phyloP scores from a whole-genome alignment of 768 basidiomycete species.

The Symmetrospora coprosmae region DNA sequence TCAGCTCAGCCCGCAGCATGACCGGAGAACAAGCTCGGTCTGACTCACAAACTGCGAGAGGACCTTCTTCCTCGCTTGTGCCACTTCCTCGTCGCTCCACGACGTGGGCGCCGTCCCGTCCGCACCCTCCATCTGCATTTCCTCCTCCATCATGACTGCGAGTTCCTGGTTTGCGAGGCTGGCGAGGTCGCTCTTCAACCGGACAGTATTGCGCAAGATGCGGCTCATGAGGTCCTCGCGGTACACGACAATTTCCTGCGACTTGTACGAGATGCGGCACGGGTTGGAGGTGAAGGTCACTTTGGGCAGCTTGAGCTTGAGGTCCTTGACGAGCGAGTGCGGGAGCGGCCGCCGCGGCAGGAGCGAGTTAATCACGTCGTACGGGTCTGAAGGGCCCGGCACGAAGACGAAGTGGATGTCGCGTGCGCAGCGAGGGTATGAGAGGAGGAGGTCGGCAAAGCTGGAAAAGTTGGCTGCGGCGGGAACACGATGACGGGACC shows the following conservation, averaged over 20 bases:
- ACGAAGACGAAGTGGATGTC: constrained; percentile 82
- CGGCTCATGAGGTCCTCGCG: constrained; percentile 83
- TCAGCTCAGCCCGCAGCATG: neutral
- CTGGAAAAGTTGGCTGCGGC: constrained; percentile 65
- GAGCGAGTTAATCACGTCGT: constrained; percentile 53
- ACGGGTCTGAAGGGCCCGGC: constrained; percentile 81
- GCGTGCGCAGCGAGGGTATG: constrained; percentile 62
- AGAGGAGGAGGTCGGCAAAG: constrained; percentile 66
- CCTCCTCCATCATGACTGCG: constrained; percentile 19
- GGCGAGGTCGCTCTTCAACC: constrained; percentile 63
- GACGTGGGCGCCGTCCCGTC: neutral
- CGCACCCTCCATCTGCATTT: neutral
- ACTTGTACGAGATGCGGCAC: constrained; percentile 83
- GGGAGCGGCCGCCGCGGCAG: constrained; percentile 71
- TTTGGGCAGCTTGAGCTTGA: constrained; percentile 61
- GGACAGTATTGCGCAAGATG: constrained; percentile 81
- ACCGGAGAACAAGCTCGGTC: neutral
- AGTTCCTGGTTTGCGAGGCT: constrained; percentile 37
- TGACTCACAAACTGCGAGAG: constrained; percentile 7
- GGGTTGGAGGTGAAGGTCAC: constrained; percentile 77
- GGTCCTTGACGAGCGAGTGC: constrained; percentile 53
- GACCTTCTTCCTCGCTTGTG: constrained; percentile 8
- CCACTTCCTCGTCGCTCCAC: neutral
- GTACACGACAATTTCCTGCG: constrained; percentile 87
- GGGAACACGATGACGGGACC: too few species aligned